Evolutionary conservation across 2,329 filamentous ascomycete genomes (phyloP), one percentile per base, ranked within the genome.

Genomic region (Fusarium burgessii): DNA sequence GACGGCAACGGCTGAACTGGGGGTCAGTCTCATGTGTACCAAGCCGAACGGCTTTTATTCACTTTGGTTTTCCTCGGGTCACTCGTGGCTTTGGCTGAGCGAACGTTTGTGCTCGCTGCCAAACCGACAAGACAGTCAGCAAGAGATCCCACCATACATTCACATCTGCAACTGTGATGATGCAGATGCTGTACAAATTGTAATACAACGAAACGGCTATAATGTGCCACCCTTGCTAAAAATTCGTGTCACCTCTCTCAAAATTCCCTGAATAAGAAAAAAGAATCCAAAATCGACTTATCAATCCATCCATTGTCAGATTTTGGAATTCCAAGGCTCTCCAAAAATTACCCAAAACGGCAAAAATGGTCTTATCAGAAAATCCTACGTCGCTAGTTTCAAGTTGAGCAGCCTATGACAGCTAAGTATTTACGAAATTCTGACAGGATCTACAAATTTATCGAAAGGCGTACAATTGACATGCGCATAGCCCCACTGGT

Each of bases 381-480:
- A 55, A 23, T 55, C 38, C 17, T 58, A 35, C 20, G 14, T 50
- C 11, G 7, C 27, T 27, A 58, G 27, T 25, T 33, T 27, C 41
- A 45, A 17, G 62, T 65, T 58, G 35, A 42, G 14, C 2, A 58
- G 7, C 62, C 60, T 65, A 65, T 65, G 15, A 18, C 6, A 32
- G 20, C 42, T 65, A n/a, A 40, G 32, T 7, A 40, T 58, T 25
- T 27, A 14, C 12, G 20, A 5, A 13, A 61, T 33, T 35, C 57
- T 63, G 45, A 63, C 57, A 5, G n/a, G 57, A 63, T 63, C 32
- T 64, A 27, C 57, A 14, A 18, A 27, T 4, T 41, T 36, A 35
- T 46, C 38, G 62, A 64, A 65, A 58, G 62, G 62, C 63, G 63
- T 1, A 61, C 2, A 8, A 45, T 32, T 66, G 62, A 66, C 63